phyloP scores from a whole-genome alignment of 768 basidiomycete species.

The Lactarius evosmus region DNA sequence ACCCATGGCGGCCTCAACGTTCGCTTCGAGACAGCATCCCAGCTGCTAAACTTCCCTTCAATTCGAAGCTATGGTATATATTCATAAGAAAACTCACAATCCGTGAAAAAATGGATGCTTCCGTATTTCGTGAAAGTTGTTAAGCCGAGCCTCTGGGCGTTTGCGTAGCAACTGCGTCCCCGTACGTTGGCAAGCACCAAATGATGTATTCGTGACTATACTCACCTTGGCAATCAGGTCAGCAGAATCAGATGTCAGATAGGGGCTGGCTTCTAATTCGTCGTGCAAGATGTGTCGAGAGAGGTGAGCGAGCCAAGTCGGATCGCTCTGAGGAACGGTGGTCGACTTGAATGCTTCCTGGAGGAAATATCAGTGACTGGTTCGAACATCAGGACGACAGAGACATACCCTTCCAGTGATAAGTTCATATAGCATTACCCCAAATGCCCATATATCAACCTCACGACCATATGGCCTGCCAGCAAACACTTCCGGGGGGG shows the following conservation, averaged over 20 bases:
- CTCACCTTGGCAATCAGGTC: constrained; percentile 17
- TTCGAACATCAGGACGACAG: background rate
- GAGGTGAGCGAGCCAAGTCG: constrained; percentile 16
- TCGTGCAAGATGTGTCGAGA: constrained; percentile 14
- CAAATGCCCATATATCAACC: constrained; percentile 24
- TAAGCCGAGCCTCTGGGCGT: constrained; percentile 12
- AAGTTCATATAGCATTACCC: constrained; percentile 25
- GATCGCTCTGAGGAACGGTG: constrained; percentile 13
- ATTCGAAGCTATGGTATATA: background rate
- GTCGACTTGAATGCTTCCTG: constrained; percentile 23
- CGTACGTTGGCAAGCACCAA: background rate
- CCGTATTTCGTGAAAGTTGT: constrained; percentile 12
- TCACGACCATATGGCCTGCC: constrained; percentile 20
- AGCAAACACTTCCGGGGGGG: constrained; percentile 19
- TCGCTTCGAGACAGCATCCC: constrained; percentile 13
- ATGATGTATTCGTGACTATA: background rate
- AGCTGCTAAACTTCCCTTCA: constrained; percentile 9
- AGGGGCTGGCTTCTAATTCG: constrained; percentile 9
- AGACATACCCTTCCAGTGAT: constrained; percentile 16
- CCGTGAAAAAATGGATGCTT: constrained; percentile 17
- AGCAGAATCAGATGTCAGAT: constrained; percentile 10
- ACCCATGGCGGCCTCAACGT: constrained; percentile 18
- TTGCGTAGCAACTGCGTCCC: constrained; percentile 13
- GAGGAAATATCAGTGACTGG: background rate
- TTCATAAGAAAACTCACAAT: constrained; percentile 3